phyloP scores from a whole-genome alignment of 2,329 filamentous ascomycete species.

The Sordariomycetes sp. region DNA sequence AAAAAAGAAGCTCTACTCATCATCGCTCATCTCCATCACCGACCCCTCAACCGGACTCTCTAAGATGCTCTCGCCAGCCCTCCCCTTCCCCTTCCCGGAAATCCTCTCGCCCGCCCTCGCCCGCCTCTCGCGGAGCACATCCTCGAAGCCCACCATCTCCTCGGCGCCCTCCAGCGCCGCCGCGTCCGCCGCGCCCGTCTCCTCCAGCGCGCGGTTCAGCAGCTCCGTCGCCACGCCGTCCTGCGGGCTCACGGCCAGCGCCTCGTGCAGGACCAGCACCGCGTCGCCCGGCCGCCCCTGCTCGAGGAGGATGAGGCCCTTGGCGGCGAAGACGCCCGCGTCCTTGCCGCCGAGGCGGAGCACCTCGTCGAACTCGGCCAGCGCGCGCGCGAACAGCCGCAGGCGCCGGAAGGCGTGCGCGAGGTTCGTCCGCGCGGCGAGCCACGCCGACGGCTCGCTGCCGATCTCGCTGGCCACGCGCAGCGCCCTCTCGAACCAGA shows the following conservation, averaged over 20 bases:
- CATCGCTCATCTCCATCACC: conserved; percentile 48
- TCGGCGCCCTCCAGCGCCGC: conserved; percentile 36
- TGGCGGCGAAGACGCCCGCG: conserved; percentile 66
- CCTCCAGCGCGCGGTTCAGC: conserved; percentile 59
- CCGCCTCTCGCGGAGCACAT: conserved; percentile 35
- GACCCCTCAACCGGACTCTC: conserved; percentile 28
- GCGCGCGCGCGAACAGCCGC: conserved; percentile 56
- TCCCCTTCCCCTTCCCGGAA: conserved; percentile 32
- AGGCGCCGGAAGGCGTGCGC: conserved; percentile 76
- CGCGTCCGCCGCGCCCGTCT: conserved; percentile 38
- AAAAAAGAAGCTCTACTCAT: conserved; percentile 22
- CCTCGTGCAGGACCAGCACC: conserved; percentile 73
- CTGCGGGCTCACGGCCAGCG: conserved; percentile 66
- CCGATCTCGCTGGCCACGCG: conserved; percentile 70
- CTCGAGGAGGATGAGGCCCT: conserved; percentile 77
- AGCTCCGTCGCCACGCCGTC: conserved; percentile 74
- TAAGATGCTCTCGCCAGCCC: conserved; percentile 20
- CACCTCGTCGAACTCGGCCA: conserved; percentile 79
- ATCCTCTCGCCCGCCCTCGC: conserved; percentile 24
- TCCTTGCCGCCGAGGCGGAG: conserved; percentile 74
- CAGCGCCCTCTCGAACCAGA: conserved; percentile 69
- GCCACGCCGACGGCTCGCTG: conserved; percentile 71
- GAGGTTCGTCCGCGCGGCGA: conserved; percentile 78
- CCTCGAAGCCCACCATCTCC: conserved; percentile 39
- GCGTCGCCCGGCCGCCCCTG: conserved; percentile 66